Base-by-base conservation (phyloP, 2,329 filamentous ascomycete genomes). In the Allantophomopsis lycopodina region DNA sequence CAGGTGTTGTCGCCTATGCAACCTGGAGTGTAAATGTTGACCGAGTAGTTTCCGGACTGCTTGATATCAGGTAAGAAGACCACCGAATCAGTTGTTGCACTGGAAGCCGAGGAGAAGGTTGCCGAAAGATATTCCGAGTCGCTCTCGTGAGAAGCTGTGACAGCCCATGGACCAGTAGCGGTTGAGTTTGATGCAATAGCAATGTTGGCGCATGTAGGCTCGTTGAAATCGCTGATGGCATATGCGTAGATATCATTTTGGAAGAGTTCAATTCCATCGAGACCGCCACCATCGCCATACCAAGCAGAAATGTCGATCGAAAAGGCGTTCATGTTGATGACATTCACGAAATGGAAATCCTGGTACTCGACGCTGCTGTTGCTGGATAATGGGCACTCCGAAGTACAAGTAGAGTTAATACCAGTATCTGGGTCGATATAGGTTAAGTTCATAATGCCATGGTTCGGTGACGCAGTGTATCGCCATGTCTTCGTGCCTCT, bases 381-480 rank as follows among this genome's bases (percentile, higher is more conserved):
- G 53, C 77, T 68, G 45, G 83, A 86, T 36, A 98, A 69, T n/a
- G 88, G 84, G 51, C 91, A 98, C 52, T 76, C 71, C 44, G 77
- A 80, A 39, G 88, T 86, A 61, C 91, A 98, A 42, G 72, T 78
- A 21, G 65, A 61, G 40, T 79, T 79, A 38, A 73, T 63, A 18
- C 82, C 81, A 2, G 75, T 82, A 32, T 56, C 64, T 17, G 82
- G 79, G 53, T 96, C 86, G 46, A 79, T 78, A 51, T 91, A 96
- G 31, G 87, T 94, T 54, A 98, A 71, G 60, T 96, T 95, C 78
- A 98, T 84, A 56, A 98, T 95, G 39, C 91, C 91, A 46, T 83
- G 79, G 52, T 89, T 76, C 5, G 89, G 88, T 42, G 89, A 65
- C 14, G 87, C 84, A 16, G 84, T 85, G 55, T 86, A 93, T 42